Evolutionary conservation across 305 asterid genomes (phyloP), one percentile per base, ranked within the genome.

Genomic region (Ajuga reptans): DNA sequence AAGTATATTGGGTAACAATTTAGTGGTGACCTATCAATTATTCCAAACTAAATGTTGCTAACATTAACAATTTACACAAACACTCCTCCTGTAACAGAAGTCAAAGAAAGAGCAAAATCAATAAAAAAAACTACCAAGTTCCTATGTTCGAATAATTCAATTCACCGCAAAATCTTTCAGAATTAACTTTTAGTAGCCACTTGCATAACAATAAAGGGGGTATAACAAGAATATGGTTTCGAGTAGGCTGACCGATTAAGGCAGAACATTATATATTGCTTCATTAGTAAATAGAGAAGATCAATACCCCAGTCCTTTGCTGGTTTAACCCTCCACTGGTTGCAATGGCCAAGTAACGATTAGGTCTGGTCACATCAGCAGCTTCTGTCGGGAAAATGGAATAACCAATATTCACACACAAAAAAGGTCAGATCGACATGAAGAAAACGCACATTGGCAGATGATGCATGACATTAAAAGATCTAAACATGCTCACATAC

Each of bases 291-390:
- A 47, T 14, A 24, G 18, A 53, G 36, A 51, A 66, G 46, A 59
- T 11, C 6, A 73, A 66, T 88, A 91, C 99, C 96, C 99, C 99
- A 51, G 96, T 94, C 78, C 99, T 86, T 79, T 94, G 99, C 80
- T 94, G 99, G 81, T 94, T 94, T 71, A 93, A 82, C 67, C 99
- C 99, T 78, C 99, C 99, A 80, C 99, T 93, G 75, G 97, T 84
- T 54, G 92, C 96, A 72, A 93, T 89, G 58, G 85, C 82, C 89
- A 93, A 84, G 80, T 85, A 91, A 29, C 96, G 88, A 78, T 87
- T 80, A n/a, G 84, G 69, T 47, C 64, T 81, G 6, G 86, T 89
- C 58, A 87, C 66, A n/a, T 74, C 83, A 76, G 68, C 79, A 78
- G 96, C 92, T 72, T 80, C 98, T 92, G 89, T 64, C 45, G 54